Evolutionary conservation across 257 asterid species (phyloP), one percentile per base, ranked within the genome.

Genomic region (Scutellaria minor): DNA sequence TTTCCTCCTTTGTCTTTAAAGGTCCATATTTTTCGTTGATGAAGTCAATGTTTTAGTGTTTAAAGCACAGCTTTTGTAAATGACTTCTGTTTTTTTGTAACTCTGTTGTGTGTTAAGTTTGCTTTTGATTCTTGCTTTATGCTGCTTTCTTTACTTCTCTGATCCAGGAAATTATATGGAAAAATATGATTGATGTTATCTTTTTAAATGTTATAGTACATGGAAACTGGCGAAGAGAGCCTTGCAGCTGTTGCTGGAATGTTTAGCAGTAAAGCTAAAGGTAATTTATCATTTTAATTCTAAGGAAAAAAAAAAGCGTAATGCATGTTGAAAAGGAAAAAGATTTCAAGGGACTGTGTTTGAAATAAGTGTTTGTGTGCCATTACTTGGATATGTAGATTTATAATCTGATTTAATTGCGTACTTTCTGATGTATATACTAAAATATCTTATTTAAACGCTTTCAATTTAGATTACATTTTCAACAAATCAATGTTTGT

Each of bases 231-330:
- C 5, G 99, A 94, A 84, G 99, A 94, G 84, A 91, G 97, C 83
- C 97, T 94, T 77, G 97, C 95, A 54, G 99, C 99, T 59, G 97
- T 94, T 77, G 99, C 99, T 77, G 99, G 99, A 84, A 94, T 94
- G 99, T 94, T 94, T 82, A 94, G 86, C 85, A 94, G 99, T 80
- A 94, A 94, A 79, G 97, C 99, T 24, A 94, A 91, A 88, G 99
- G 99, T 94, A 86, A 44, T 67, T 57, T 76, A 52, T 75, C 60
- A 27, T 18, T 75, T 76, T 71, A 67, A 44, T 41, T 51, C 52
- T 56, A 65, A 53, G 35, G 9, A 47, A n/a, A 58, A 45, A 46
- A 18, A 54, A 72, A 15, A 15, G 7, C 41, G 11, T 56, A 70
- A 78, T 14, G 48, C 31, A 41, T 13, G 64, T 11, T 40, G 13